Evolutionary conservation across 2,329 filamentous ascomycete species (phyloP).

Genomic region (Microdochium nivale): DNA sequence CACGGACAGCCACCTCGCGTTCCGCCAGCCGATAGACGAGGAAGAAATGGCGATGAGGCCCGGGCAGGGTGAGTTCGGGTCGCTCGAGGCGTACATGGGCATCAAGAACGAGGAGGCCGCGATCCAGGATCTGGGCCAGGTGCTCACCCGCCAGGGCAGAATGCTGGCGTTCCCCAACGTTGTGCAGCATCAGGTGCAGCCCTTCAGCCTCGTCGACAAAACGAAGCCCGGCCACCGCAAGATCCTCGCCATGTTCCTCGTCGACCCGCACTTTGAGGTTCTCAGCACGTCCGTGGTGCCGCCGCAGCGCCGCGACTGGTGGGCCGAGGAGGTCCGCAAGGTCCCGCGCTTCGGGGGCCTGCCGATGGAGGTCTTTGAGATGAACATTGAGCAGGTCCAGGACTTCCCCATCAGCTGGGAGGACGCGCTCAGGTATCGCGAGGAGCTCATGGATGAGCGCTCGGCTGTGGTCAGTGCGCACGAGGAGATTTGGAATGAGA

Average conservation of each 20-base stretch:
- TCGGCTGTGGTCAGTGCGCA: neutral
- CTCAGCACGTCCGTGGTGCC: conserved; percentile 33
- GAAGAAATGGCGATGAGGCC: conserved; percentile 14
- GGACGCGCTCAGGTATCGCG: conserved; percentile 9
- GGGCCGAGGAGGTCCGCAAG: conserved; percentile 13
- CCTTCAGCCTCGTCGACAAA: conserved; percentile 39
- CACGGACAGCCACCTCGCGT: conserved; percentile 38
- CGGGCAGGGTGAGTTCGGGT: conserved; percentile 22
- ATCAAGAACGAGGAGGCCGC: conserved; percentile 15
- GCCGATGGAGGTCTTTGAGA: conserved; percentile 15
- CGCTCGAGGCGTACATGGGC: conserved; percentile 26
- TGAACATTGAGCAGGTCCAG: conserved; percentile 13
- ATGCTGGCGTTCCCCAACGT: conserved; percentile 48
- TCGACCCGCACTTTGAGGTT: conserved; percentile 44
- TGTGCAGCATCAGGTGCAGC: conserved; percentile 39
- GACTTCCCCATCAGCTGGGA: conserved; percentile 16
- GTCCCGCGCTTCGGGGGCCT: conserved; percentile 23
- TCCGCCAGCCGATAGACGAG: conserved; percentile 32
- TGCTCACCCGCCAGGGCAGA: conserved; percentile 36
- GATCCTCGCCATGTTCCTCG: conserved; percentile 48
- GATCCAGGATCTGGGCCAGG: conserved; percentile 36
- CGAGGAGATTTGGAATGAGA: neutral
- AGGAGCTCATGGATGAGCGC: conserved; percentile 14
- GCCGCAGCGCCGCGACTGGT: conserved; percentile 28
- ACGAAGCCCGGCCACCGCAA: conserved; percentile 45